Evolutionary conservation across 1,284 basidiomycete species (phyloP).

Genomic region (Ceratobasidium sp.): DNA sequence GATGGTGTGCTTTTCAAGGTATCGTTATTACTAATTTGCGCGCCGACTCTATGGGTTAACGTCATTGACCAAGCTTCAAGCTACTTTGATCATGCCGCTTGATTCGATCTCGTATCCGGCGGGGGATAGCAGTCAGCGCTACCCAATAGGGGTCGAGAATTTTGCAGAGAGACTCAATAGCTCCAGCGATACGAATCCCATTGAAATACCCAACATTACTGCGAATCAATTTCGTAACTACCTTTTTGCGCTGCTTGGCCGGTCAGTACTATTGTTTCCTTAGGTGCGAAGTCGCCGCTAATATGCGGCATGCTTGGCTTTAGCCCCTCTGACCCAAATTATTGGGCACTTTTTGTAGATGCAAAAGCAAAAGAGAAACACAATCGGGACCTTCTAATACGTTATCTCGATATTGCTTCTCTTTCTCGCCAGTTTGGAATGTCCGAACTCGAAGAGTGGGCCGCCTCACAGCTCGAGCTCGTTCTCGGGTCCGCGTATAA

Average conservation of each 20-base stretch:
- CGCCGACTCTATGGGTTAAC: background rate
- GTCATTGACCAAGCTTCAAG: background rate
- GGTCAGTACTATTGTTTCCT: too few species aligned
- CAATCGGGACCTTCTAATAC: too few species aligned
- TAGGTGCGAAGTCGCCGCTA: too few species aligned
- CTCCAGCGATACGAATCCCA: background rate
- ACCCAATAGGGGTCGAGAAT: background rate
- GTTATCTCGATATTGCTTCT: too few species aligned
- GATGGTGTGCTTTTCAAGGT: constrained; percentile 16
- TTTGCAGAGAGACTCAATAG: background rate
- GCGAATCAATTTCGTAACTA: constrained; percentile 3
- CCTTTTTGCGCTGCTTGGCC: background rate
- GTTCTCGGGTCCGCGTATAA: too few species aligned
- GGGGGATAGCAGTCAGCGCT: background rate
- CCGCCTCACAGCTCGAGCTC: too few species aligned
- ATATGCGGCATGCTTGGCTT: too few species aligned
- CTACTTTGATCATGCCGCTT: background rate
- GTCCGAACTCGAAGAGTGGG: too few species aligned
- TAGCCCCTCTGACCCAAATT: too few species aligned
- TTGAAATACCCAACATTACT: background rate
- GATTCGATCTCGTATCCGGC: background rate
- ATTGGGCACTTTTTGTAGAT: too few species aligned
- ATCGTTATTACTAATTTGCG: background rate
- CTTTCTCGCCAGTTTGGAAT: too few species aligned
- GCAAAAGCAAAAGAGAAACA: too few species aligned